A percentile compares a stretch with the other conserved stretches of the same genome.
These are phyloP conservation scores for Aureobasidium namibiae DNA, from an alignment of 2,329 filamentous ascomycete genomes.

Conservation along the genomic window DNA sequence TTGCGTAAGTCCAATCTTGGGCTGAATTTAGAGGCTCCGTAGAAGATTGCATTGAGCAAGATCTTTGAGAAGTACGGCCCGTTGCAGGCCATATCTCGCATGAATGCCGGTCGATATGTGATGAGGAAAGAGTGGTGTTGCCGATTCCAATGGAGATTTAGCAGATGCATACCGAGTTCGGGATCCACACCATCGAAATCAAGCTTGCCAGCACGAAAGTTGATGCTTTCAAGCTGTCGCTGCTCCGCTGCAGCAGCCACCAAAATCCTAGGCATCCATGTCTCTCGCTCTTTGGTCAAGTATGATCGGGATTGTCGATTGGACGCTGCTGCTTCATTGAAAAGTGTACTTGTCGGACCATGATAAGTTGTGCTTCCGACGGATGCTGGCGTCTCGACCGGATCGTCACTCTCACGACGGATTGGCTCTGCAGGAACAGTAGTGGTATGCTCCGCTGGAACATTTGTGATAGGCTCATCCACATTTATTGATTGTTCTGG, in stretches of 20 bases:
- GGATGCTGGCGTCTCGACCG: slow-evolving; percentile 22
- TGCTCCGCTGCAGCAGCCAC: slow-evolving; percentile 42
- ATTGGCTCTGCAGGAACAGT: not conserved
- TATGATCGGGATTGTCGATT: slow-evolving; percentile 4
- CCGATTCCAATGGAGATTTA: slow-evolving; percentile 36
- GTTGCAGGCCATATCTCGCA: slow-evolving; percentile 31
- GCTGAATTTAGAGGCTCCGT: slow-evolving; percentile 39
- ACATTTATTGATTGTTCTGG: not conserved
- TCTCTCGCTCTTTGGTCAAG: slow-evolving; percentile 19
- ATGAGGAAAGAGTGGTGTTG: slow-evolving; percentile 20
- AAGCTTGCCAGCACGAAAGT: slow-evolving; percentile 37
- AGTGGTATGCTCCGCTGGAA: too few relatives aligned
- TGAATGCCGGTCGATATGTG: slow-evolving; percentile 20
- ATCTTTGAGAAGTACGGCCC: slow-evolving; percentile 51
- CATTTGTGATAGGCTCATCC: not conserved
- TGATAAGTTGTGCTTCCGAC: slow-evolving; percentile 38
- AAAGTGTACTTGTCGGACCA: slow-evolving; percentile 42
- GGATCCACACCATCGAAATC: slow-evolving; percentile 50
- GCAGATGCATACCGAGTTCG: slow-evolving; percentile 44
- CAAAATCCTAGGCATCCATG: slow-evolving; percentile 38
- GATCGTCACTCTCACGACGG: slow-evolving; percentile 10
- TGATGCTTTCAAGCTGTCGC: slow-evolving; percentile 43
- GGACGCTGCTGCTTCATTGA: slow-evolving; percentile 31
- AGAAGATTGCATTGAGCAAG: slow-evolving; percentile 48
- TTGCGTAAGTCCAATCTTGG: slow-evolving; percentile 38